These are phyloP conservation scores for Colletotrichum ledebouriae DNA, from an alignment of 2,329 filamentous ascomycete species.

Conservation along the genomic window DNA sequence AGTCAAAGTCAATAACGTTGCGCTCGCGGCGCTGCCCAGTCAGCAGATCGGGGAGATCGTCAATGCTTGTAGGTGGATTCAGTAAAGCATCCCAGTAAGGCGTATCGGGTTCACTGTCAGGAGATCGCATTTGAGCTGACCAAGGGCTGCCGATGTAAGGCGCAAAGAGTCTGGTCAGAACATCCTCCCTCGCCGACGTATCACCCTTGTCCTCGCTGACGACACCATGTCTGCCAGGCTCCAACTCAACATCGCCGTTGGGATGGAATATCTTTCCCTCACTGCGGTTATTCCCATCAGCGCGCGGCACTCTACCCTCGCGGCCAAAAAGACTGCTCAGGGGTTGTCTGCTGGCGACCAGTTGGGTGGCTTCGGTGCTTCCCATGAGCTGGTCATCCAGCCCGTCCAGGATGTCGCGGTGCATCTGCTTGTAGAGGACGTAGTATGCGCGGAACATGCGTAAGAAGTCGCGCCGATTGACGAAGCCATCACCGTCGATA, in stretches of 20 bases:
- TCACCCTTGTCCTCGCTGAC: conserved; percentile 73
- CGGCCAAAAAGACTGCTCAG: conserved; percentile 82
- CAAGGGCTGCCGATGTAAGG: conserved; percentile 44
- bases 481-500: conserved; percentile 87
- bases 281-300: conserved; percentile 70
- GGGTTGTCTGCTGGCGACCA: conserved; percentile 81
- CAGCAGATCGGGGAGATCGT: conserved; percentile 58
- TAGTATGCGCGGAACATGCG: conserved; percentile 95
- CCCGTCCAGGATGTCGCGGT: conserved; percentile 83
- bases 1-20: conserved; percentile 42
- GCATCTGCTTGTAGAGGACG: conserved; percentile 89
- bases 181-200: conserved; percentile 70
- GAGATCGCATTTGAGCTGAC: conserved; percentile 49
- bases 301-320: conserved; percentile 75
- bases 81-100: conserved; percentile 60
- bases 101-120: conserved; percentile 50
- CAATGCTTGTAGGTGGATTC: conserved; percentile 59
- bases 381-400: conserved; percentile 84
- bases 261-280: conserved; percentile 75
- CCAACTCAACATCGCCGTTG: conserved; percentile 75
- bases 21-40: conserved; percentile 45
- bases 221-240: conserved; percentile 68
- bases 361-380: conserved; percentile 80
- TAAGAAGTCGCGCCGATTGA: conserved; percentile 88
- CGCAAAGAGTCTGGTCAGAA: conserved; percentile 68